Conservation (phyloP, 2,329 filamentous ascomycete genomes). For the Chrysoporthe deuterocubensis region DNA sequence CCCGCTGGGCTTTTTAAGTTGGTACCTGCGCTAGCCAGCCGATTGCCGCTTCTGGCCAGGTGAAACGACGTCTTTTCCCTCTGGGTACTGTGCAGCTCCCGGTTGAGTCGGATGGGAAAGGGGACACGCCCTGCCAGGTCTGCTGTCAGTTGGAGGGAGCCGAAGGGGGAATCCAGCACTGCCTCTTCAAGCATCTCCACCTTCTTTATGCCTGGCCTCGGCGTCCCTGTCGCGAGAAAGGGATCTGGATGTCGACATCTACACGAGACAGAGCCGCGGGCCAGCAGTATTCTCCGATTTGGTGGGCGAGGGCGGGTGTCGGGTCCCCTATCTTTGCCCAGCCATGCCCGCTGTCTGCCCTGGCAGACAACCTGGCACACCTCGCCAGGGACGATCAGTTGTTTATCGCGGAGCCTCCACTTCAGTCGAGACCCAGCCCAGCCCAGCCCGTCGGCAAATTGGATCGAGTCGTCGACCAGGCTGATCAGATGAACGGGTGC, state of each 20-base stretch:
- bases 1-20: slow-evolving; percentile 3
- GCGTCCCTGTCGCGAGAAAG: background rate
- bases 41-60: slow-evolving; percentile 1
- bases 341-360: background rate
- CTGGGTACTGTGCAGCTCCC: background rate
- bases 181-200: slow-evolving; percentile 5
- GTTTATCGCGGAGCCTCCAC: background rate
- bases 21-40: slow-evolving; percentile 7
- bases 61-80: slow-evolving; percentile 1
- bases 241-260: background rate
- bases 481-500: slow-evolving; percentile 7
- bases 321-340: background rate
- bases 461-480: background rate
- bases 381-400: background rate
- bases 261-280: background rate
- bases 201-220: background rate
- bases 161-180: background rate
- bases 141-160: background rate
- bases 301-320: background rate
- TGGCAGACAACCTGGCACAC: background rate
- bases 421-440: background rate
- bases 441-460: background rate
- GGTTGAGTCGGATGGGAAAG: background rate
- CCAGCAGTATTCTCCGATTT: background rate
- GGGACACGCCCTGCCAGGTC: background rate